phyloP scores from a whole-genome alignment of 805 yeast genomes.

The Saccharomycopsis sp. region DNA sequence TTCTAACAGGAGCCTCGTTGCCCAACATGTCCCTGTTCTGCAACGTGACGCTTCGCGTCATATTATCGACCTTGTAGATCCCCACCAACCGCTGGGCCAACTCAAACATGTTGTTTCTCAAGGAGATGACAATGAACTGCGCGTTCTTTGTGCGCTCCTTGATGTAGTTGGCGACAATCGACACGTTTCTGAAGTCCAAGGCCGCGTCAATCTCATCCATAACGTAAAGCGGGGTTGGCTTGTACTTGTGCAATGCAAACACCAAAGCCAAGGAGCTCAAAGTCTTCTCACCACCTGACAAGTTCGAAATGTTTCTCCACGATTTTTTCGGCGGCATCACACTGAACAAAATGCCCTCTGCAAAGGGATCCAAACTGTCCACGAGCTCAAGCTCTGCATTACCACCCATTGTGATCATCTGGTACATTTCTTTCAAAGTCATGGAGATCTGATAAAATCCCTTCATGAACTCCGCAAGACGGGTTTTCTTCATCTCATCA shows the following conservation, averaged over 20 bases:
- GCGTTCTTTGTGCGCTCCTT: constrained; percentile 94
- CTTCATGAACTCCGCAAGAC: constrained; percentile 85
- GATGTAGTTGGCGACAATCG: constrained; percentile 95
- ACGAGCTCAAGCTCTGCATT: constrained; percentile 95
- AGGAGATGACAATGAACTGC: constrained; percentile 89
- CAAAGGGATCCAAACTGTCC: constrained; percentile 93
- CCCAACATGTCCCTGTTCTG: constrained; percentile 45
- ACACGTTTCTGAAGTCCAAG: constrained; percentile 89
- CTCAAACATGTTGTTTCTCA: constrained; percentile 97
- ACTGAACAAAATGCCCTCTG: constrained; percentile 92
- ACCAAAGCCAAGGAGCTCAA: constrained; percentile 90
- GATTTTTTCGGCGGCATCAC: constrained; percentile 99
- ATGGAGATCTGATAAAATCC: constrained; percentile 83
- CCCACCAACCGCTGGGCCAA: constrained; percentile 91
- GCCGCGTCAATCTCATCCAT: constrained; percentile 99
- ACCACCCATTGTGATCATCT: constrained; percentile 98
- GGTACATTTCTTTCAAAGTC: constrained; percentile 92
- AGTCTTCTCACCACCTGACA: constrained; percentile 98
- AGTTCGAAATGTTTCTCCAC: constrained; percentile 90
- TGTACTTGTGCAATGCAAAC: constrained; percentile 90
- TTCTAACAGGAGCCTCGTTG: too few relatives aligned
- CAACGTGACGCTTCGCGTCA: constrained; percentile 77
- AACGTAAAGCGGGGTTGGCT: constrained; percentile 94
- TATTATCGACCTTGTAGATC: constrained; percentile 84
- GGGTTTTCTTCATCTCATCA: constrained; percentile 60